Evolutionary conservation across 805 yeast genomes (phyloP).

Genomic region (Candida peoriensis): DNA sequence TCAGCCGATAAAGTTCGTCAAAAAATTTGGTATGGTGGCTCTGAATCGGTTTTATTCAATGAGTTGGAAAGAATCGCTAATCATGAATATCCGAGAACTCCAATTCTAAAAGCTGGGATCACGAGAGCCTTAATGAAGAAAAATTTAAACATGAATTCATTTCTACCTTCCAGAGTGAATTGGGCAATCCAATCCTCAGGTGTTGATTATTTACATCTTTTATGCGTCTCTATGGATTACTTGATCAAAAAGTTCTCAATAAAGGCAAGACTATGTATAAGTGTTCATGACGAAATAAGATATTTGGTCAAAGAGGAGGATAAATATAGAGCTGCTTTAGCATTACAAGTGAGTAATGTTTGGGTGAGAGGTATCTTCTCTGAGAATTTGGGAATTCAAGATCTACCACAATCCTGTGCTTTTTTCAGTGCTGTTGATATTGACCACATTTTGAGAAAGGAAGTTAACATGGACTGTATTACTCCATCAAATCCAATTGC

Average conservation of each 20-base stretch:
- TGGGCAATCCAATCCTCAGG: conserved; percentile 99
- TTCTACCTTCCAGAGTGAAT: conserved; percentile 85
- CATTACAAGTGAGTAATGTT: conserved; percentile 81
- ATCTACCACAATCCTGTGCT: conserved; percentile 92
- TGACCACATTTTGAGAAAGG: conserved; percentile 84
- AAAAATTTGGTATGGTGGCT: conserved; percentile 76
- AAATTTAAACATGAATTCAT: conserved; percentile 61
- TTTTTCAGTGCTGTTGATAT: conserved; percentile 93
- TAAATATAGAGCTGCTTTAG: conserved; percentile 69
- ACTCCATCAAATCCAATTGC: conserved; percentile 80
- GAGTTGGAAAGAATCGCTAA: conserved; percentile 83
- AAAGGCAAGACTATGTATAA: conserved; percentile 72
- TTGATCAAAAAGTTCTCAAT: conserved; percentile 57
- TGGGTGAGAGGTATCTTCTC: conserved; percentile 98
- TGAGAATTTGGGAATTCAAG: conserved; percentile 83
- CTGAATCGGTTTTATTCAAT: conserved; percentile 90
- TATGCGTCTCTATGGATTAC: conserved; percentile 85
- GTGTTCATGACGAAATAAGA: conserved; percentile 95
- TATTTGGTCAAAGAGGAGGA: conserved; percentile 73
- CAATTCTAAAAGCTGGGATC: conserved; percentile 89
- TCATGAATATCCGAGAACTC: conserved; percentile 76
- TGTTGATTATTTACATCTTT: conserved; percentile 87
- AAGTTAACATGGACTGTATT: conserved; percentile 84
- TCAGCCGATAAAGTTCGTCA: conserved; percentile 18
- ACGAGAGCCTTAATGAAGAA: conserved; percentile 72